These are phyloP conservation scores for Oryza rufipogon DNA, from an alignment of 176 grass and related monocot genomes.

Conservation along the genomic window DNA sequence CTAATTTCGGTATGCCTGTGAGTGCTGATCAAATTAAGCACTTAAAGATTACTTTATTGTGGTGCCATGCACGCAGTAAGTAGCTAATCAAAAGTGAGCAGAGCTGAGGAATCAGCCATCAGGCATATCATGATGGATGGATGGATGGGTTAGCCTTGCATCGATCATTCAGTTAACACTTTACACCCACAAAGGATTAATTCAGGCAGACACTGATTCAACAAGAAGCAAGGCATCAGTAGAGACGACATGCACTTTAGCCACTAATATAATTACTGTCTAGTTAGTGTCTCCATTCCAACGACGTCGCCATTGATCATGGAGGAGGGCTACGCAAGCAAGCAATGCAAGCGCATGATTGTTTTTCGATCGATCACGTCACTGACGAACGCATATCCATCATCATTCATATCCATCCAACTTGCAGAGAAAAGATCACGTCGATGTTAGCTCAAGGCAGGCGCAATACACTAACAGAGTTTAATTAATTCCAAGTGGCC, in stretches of 20 bases:
- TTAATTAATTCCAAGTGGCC: not conserved
- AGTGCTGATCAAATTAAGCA: not conserved
- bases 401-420: not conserved
- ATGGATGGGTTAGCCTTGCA: too few species aligned
- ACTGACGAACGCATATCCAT: not conserved
- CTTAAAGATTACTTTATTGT: not conserved
- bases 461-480: not conserved
- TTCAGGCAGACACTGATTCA: not conserved
- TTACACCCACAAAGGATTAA: not conserved
- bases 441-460: not conserved
- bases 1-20: not conserved
- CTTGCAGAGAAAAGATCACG: slow-evolving; percentile 7
- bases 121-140: too few species aligned
- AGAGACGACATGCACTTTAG: slow-evolving; percentile 1
- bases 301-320: not conserved
- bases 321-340: not conserved
- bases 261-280: not conserved
- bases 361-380: not conserved
- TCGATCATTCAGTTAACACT: not conserved
- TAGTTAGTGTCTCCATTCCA: not conserved
- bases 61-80: not conserved
- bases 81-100: not conserved
- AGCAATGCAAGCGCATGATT: not conserved
- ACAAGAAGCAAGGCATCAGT: not conserved
- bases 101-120: not conserved